Conservation (phyloP, 2,329 filamentous ascomycete genomes). For the Xylaria digitata region DNA sequence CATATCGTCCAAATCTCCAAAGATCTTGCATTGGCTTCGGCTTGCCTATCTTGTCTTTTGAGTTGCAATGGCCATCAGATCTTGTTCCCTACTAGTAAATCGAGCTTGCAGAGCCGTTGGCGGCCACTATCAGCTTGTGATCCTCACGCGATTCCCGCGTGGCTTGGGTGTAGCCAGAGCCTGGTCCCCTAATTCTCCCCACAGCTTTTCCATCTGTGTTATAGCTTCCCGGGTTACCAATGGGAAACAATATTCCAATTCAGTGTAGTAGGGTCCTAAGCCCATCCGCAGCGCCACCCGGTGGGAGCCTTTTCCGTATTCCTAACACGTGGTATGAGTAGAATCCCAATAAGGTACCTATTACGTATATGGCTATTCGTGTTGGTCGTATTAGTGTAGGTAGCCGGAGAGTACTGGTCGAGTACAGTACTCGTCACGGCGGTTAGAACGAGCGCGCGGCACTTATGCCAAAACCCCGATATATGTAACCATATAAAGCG, state of each 20-base stretch:
- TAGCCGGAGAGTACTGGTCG: background rate
- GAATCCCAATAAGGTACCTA: constrained; percentile 1
- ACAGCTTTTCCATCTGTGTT: constrained; percentile 12
- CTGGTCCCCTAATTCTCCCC: background rate
- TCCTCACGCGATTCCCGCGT: constrained; percentile 16
- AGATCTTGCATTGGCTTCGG: constrained; percentile 35
- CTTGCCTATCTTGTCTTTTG: constrained; percentile 30
- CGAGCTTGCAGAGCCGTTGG: constrained; percentile 31
- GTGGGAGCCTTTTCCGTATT: background rate
- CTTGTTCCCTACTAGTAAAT: constrained; percentile 26
- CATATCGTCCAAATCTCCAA: constrained; percentile 24
- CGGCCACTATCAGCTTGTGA: constrained; percentile 6
- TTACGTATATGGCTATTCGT: background rate
- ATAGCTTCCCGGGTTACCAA: constrained; percentile 7
- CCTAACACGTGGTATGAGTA: background rate
- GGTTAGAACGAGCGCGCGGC: constrained; percentile 14
- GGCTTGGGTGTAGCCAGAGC: constrained; percentile 7
- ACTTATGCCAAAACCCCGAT: constrained; percentile 1
- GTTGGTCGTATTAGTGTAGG: background rate
- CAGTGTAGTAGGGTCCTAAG: background rate
- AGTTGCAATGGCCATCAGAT: constrained; percentile 26
- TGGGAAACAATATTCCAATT: constrained; percentile 10
- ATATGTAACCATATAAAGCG: constrained; percentile 16
- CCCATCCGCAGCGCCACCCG: constrained; percentile 13
- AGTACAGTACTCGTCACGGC: constrained; percentile 1